Percentiles rank a stretch among this genome's conserved stretches.
Conservation (phyloP, 2,329 filamentous ascomycete species). For the Setomelanomma holmii region DNA sequence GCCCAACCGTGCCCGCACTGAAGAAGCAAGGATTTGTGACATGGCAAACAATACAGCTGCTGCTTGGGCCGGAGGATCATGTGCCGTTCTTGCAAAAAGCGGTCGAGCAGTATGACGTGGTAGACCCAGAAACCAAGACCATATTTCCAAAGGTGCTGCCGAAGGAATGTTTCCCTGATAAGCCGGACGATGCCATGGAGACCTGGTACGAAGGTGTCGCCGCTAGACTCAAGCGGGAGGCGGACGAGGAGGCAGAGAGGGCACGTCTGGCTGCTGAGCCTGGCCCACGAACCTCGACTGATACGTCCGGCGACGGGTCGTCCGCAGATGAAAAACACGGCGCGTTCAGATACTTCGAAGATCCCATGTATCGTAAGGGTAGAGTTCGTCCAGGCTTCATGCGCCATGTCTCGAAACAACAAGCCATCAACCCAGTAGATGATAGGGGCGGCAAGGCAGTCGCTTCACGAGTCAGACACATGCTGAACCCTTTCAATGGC, state of each 20-base stretch:
- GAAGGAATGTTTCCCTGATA: slow-evolving; percentile 72
- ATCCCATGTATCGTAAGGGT: slow-evolving; percentile 57
- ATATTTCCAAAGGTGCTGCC: slow-evolving; percentile 68
- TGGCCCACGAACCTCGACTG: slow-evolving; percentile 38
- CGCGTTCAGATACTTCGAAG: slow-evolving; percentile 57
- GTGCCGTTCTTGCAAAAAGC: slow-evolving; percentile 82
- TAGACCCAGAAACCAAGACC: slow-evolving; percentile 70
- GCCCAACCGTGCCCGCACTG: slow-evolving; percentile 81
- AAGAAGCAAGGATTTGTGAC: slow-evolving; percentile 85
- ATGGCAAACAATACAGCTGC: slow-evolving; percentile 91
- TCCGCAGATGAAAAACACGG: slow-evolving; percentile 53
- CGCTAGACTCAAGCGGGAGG: slow-evolving; percentile 71
- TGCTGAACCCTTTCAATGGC: slow-evolving; percentile 43
- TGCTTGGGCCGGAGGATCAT: slow-evolving; percentile 88
- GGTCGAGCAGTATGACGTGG: slow-evolving; percentile 77
- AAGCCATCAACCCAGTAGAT: slow-evolving; percentile 30
- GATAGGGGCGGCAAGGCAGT: slow-evolving; percentile 35
- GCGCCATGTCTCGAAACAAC: slow-evolving; percentile 46
- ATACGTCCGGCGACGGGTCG: slow-evolving; percentile 43
- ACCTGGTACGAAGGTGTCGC: slow-evolving; percentile 84
- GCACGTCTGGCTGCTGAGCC: slow-evolving; percentile 33
- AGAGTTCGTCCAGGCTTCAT: slow-evolving; percentile 54
- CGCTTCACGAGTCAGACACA: slow-evolving; percentile 41
- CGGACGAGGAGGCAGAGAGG: slow-evolving; percentile 46
- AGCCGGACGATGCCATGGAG: slow-evolving; percentile 80